These are phyloP conservation scores for Flaveria trinervia DNA, from an alignment of 129 eudicot species.

Conservation along the genomic window DNA sequence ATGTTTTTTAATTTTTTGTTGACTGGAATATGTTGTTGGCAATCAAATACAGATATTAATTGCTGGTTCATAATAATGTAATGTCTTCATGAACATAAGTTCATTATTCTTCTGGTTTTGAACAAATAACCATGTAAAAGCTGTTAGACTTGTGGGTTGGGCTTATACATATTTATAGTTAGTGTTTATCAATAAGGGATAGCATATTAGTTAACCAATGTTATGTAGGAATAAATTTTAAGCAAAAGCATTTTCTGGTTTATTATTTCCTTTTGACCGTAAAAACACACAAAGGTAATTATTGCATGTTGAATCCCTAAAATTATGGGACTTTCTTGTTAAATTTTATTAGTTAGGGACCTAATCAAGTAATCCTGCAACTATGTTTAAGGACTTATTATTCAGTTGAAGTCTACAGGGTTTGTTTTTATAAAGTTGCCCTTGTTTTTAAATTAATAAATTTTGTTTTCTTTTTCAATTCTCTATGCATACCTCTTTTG, in stretches of 20 bases:
- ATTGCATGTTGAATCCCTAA: neutral
- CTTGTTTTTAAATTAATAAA: neutral
- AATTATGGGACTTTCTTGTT: neutral
- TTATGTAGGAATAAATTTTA: neutral
- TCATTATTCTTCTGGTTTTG: neutral
- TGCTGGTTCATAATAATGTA: conserved; percentile 3
- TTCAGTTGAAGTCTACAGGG: neutral
- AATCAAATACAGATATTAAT: neutral
- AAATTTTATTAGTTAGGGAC: neutral
- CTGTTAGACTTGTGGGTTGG: conserved; percentile 4
- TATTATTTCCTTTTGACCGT: neutral
- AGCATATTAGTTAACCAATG: neutral
- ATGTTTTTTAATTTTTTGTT: neutral
- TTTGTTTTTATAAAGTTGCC: neutral
- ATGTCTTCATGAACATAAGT: neutral
- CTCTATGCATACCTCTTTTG: neutral
- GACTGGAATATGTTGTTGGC: neutral
- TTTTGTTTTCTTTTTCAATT: neutral
- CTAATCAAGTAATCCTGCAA: neutral
- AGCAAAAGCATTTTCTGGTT: neutral
- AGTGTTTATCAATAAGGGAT: neutral
- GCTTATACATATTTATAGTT: neutral
- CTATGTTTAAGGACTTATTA: neutral
- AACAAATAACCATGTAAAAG: neutral
- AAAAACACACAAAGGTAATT: neutral